Conservation (phyloP, 2,329 filamentous ascomycete species). For the Orbilia quercus region DNA sequence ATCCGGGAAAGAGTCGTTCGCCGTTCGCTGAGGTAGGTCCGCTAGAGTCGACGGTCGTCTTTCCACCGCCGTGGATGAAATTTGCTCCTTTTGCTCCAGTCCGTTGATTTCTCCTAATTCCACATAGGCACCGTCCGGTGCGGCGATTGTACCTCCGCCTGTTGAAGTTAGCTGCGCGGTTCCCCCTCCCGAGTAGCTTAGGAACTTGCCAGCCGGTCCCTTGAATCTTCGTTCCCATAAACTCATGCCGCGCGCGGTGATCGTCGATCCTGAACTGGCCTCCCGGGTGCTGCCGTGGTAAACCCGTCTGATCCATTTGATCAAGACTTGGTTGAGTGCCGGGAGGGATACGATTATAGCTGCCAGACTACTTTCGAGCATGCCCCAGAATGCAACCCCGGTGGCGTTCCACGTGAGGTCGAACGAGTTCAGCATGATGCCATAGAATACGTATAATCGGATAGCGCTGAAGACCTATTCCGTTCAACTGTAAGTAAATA, state of each 20-base stretch:
- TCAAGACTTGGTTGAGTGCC: conserved; percentile 27
- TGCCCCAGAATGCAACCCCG: conserved; percentile 38
- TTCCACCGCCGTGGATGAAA: conserved; percentile 33
- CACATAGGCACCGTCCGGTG: conserved; percentile 16
- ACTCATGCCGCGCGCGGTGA: conserved; percentile 30
- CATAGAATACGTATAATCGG: conserved; percentile 35
- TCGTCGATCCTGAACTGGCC: neutral
- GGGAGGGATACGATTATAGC: conserved; percentile 32
- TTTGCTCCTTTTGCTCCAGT: neutral
- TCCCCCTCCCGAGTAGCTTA: conserved; percentile 22
- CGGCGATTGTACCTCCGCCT: conserved; percentile 10
- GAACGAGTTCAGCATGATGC: conserved; percentile 32
- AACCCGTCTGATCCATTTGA: conserved; percentile 15
- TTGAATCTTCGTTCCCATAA: conserved; percentile 26
- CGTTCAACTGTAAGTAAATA: neutral
- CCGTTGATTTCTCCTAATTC: conserved; percentile 22
- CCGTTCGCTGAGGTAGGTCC: conserved; percentile 8
- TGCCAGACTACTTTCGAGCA: conserved; percentile 32
- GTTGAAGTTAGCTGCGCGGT: conserved; percentile 10
- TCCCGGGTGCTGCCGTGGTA: conserved; percentile 5
- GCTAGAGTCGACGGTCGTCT: neutral
- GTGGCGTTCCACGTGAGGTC: conserved; percentile 41
- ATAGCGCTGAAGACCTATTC: conserved; percentile 24
- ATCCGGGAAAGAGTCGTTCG: conserved; percentile 28
- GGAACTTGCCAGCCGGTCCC: conserved; percentile 26